Percentiles rank a stretch among this genome's conserved stretches.
These are phyloP conservation scores for Saccharomycopsis fermentans DNA, from an alignment of 805 yeast genomes.

Conservation along the genomic window DNA sequence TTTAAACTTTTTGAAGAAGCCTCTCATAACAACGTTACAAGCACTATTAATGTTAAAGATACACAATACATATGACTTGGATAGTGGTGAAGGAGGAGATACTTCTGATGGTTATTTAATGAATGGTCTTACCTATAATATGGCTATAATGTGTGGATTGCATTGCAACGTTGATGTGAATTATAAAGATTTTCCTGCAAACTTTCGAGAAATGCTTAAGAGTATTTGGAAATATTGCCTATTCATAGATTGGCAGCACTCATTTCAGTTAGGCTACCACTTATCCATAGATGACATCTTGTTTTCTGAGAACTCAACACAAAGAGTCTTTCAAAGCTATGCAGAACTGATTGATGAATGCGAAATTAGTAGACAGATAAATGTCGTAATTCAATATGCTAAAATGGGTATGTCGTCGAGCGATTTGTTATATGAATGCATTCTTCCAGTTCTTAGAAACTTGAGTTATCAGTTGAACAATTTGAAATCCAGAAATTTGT, in stretches of 20 bases:
- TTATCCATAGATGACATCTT: slow-evolving; percentile 9
- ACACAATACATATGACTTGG: slow-evolving; percentile 10
- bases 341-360: slow-evolving; percentile 5
- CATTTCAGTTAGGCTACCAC: slow-evolving; percentile 19
- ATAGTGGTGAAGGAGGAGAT: slow-evolving; percentile 20
- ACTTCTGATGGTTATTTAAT: slow-evolving; percentile 15
- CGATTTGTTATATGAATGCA: slow-evolving; percentile 6
- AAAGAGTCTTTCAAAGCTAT: neutral
- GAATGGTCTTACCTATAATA: slow-evolving; percentile 4
- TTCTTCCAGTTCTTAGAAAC: slow-evolving; percentile 11
- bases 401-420: neutral
- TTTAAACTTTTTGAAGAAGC: slow-evolving; percentile 13
- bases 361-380: slow-evolving; percentile 13
- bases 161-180: slow-evolving; percentile 13
- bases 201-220: slow-evolving; percentile 10
- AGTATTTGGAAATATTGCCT: slow-evolving; percentile 14
- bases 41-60: slow-evolving; percentile 15
- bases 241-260: slow-evolving; percentile 13
- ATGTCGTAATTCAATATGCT: slow-evolving; percentile 2
- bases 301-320: slow-evolving; percentile 8
- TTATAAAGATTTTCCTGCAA: slow-evolving; percentile 4
- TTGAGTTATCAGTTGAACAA: slow-evolving; percentile 11
- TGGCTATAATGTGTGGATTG: slow-evolving; percentile 18
- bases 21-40: slow-evolving; percentile 13
- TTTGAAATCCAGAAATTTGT: slow-evolving; percentile 4